phyloP scores from a whole-genome alignment of 192 early-diverging fungal species.

The Piromyces finnis region DNA sequence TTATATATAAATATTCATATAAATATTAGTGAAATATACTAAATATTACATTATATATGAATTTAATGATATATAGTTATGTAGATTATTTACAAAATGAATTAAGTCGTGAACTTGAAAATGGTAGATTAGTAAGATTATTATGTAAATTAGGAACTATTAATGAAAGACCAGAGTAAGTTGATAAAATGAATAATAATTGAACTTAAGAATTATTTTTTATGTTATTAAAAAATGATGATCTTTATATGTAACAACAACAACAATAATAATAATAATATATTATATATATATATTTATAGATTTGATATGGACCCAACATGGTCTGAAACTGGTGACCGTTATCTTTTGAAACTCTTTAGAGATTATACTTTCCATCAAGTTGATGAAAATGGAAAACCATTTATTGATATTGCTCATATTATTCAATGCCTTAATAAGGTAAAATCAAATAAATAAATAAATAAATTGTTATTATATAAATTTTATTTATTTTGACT shows the following conservation, averaged over 20 bases:
- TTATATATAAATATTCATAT: neutral
- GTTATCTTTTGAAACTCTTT: conserved; percentile 94
- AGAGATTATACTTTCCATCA: conserved; percentile 97
- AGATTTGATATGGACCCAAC: conserved; percentile 75
- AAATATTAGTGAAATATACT: neutral
- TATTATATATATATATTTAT: too few species aligned
- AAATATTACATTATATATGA: too few species aligned
- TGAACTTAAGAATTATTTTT: too few species aligned
- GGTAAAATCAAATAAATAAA: conserved; percentile 17
- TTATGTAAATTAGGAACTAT: conserved; percentile 85
- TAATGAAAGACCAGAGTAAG: conserved; percentile 70
- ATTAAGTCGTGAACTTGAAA: conserved; percentile 69
- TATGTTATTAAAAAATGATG: too few species aligned
- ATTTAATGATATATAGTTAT: too few species aligned
- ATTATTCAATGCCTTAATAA: conserved; percentile 88
- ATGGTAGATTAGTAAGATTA: conserved; percentile 74
- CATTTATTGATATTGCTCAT: conserved; percentile 81
- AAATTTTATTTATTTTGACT: too few species aligned
- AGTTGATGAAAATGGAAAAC: conserved; percentile 59
- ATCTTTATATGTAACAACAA: too few species aligned
- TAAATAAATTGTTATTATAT: too few species aligned
- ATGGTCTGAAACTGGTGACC: conserved; percentile 96
- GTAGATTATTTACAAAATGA: conserved; percentile 68
- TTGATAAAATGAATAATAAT: too few species aligned
- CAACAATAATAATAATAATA: too few species aligned